Percentiles rank a stretch among this genome's conserved stretches.
phyloP scores from a whole-genome alignment of 176 grass and related monocot species.

The Cenchrus purpureus region DNA sequence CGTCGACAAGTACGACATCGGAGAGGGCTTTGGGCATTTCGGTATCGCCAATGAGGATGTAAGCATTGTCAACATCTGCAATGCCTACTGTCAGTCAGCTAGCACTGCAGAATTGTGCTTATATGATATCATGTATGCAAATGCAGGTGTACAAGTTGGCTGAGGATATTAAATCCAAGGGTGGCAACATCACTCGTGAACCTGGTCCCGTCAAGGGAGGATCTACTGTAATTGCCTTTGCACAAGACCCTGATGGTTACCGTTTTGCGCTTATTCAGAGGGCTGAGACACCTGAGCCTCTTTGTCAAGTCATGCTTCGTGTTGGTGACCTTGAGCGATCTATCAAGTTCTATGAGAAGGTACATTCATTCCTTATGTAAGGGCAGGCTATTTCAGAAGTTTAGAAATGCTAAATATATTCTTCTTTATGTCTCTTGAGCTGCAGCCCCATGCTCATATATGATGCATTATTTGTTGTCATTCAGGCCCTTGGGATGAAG shows the following conservation, averaged over 20 bases:
- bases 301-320: slow-evolving; percentile 94
- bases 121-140: slow-evolving; percentile 24
- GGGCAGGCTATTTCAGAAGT: not conserved
- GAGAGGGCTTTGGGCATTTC: slow-evolving; percentile 92
- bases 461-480: slow-evolving; percentile 20
- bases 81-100: slow-evolving; percentile 1
- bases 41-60: slow-evolving; percentile 85
- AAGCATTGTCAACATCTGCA: slow-evolving; percentile 27
- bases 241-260: slow-evolving; percentile 87
- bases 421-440: not conserved
- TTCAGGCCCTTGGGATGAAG: slow-evolving; percentile 88
- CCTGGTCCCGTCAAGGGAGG: slow-evolving; percentile 92
- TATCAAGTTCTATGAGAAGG: slow-evolving; percentile 94
- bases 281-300: slow-evolving; percentile 77
- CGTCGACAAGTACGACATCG: slow-evolving; percentile 89
- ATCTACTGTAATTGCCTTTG: slow-evolving; percentile 86
- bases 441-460: not conserved
- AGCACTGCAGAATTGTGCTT: not conserved
- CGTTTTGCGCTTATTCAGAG: slow-evolving; percentile 89
- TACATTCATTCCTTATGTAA: slow-evolving; percentile 31
- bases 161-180: slow-evolving; percentile 45
- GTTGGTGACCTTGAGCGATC: slow-evolving; percentile 87
- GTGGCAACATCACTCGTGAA: slow-evolving; percentile 84
- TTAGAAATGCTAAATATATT: slow-evolving; percentile 12
- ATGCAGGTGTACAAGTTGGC: no score